phyloP scores from a whole-genome alignment of 441 rosid species.

The Rhodomyrtus psidioides region DNA sequence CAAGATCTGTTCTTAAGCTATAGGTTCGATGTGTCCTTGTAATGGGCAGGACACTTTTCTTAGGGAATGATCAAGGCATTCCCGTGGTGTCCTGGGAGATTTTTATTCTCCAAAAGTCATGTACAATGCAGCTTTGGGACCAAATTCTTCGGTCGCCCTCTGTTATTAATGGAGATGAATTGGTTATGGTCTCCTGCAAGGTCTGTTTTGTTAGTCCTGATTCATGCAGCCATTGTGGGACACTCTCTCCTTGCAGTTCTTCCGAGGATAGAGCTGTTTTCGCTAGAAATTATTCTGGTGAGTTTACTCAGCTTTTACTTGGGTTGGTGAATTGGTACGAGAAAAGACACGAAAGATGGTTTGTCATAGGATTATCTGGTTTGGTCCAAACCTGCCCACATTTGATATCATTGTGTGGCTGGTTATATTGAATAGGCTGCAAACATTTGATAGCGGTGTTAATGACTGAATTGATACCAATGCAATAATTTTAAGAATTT shows the following conservation, averaged over 20 bases:
- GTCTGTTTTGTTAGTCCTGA: not conserved
- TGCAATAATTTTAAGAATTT: no score
- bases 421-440: no score
- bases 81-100: no score
- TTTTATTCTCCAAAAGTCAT: no score
- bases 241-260: not conserved
- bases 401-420: not conserved
- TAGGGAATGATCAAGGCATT: no score
- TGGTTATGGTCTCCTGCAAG: not conserved
- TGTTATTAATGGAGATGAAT: not conserved
- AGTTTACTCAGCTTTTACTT: not conserved
- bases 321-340: not conserved
- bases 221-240: not conserved
- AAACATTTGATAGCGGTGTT: no score
- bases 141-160: not conserved
- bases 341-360: not conserved
- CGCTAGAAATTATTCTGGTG: not conserved
- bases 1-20: not conserved
- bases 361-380: no score
- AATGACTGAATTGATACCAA: no score
- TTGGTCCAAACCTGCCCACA: not conserved
- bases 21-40: not conserved
- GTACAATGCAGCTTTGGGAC: not conserved
- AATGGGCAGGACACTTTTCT: not conserved
- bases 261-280: not conserved